Percentiles rank a stretch among this genome's conserved stretches.
Conservation (phyloP, 345 rosid species). For the Ceriops decandra region DNA sequence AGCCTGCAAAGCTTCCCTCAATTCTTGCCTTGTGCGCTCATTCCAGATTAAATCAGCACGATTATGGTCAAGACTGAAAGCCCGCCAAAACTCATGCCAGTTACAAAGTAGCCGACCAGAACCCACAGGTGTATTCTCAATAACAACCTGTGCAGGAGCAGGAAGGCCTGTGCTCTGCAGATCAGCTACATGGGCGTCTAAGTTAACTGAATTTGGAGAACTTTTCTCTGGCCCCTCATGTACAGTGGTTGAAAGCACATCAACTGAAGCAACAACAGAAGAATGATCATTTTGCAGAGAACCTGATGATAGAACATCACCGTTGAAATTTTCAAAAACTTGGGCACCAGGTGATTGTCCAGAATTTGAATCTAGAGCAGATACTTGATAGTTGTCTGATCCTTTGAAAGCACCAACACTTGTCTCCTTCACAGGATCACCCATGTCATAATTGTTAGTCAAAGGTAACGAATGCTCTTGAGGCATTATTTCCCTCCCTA, state of each 20-base stretch:
- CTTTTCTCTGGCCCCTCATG: constrained; percentile 47
- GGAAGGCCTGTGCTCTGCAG: constrained; percentile 59
- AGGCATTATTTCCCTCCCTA: constrained; percentile 49
- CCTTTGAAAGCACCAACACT: constrained; percentile 39
- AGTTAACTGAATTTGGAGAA: constrained; percentile 41
- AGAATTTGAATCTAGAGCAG: constrained; percentile 42
- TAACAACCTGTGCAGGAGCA: constrained; percentile 97
- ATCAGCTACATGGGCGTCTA: constrained; percentile 43
- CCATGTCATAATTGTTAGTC: constrained; percentile 50
- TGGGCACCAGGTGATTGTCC: constrained; percentile 41
- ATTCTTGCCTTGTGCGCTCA: constrained; percentile 95
- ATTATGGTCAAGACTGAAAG: constrained; percentile 95
- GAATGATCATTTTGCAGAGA: constrained; percentile 49
- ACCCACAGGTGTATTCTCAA: constrained; percentile 88
- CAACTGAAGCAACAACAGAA: constrained; percentile 32
- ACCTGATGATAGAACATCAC: constrained; percentile 40
- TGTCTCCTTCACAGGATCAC: constrained; percentile 48
- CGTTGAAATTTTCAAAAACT: constrained; percentile 44
- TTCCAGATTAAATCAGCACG: constrained; percentile 99
- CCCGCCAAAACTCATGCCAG: constrained; percentile 99
- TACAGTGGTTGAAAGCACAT: constrained; percentile 34
- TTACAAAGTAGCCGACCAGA: constrained; percentile 87
- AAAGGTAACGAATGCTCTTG: constrained; percentile 58
- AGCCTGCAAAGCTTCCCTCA: constrained; percentile 93
- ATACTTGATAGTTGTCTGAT: constrained; percentile 45